These are phyloP conservation scores for Aspergillus pseudoglaucus DNA, from an alignment of 2,329 filamentous ascomycete species.

Conservation along the genomic window DNA sequence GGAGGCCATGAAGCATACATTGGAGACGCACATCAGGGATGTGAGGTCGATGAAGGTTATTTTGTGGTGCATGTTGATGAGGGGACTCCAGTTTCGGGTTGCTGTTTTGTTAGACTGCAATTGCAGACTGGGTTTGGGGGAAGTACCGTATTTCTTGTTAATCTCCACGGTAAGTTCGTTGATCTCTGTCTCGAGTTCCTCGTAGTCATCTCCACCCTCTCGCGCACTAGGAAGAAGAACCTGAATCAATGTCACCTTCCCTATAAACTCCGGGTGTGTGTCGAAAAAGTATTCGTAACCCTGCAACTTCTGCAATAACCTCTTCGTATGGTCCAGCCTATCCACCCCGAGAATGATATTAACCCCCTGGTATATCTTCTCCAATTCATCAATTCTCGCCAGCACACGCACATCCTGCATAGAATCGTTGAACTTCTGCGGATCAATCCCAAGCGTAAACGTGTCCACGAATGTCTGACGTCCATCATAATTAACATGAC, in stretches of 20 bases:
- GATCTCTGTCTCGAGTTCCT: slow-evolving; percentile 78
- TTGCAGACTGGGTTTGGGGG: neutral
- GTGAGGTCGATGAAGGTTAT: slow-evolving; percentile 85
- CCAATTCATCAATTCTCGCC: slow-evolving; percentile 67
- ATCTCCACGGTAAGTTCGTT: slow-evolving; percentile 86
- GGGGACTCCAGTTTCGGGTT: slow-evolving; percentile 87
- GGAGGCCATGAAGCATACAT: slow-evolving; percentile 79
- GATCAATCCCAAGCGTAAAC: slow-evolving; percentile 89
- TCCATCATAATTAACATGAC: slow-evolving; percentile 74
- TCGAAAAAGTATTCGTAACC: slow-evolving; percentile 84
- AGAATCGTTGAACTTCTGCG: slow-evolving; percentile 80
- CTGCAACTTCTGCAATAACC: slow-evolving; percentile 86
- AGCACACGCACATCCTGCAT: slow-evolving; percentile 69
- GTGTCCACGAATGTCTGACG: slow-evolving; percentile 77
- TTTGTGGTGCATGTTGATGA: slow-evolving; percentile 88
- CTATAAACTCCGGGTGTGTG: slow-evolving; percentile 86
- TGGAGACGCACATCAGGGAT: slow-evolving; percentile 81
- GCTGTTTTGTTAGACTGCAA: slow-evolving; percentile 31
- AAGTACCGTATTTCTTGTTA: slow-evolving; percentile 76
- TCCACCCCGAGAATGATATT: slow-evolving; percentile 89
- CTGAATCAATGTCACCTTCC: slow-evolving; percentile 83
- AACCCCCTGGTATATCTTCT: slow-evolving; percentile 76
- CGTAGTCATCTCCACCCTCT: slow-evolving; percentile 83
- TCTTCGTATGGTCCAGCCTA: slow-evolving; percentile 91
- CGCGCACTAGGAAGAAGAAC: slow-evolving; percentile 69